phyloP scores from a whole-genome alignment of 148 eudicot genomes.

The Vaccinium macrocarpon region DNA sequence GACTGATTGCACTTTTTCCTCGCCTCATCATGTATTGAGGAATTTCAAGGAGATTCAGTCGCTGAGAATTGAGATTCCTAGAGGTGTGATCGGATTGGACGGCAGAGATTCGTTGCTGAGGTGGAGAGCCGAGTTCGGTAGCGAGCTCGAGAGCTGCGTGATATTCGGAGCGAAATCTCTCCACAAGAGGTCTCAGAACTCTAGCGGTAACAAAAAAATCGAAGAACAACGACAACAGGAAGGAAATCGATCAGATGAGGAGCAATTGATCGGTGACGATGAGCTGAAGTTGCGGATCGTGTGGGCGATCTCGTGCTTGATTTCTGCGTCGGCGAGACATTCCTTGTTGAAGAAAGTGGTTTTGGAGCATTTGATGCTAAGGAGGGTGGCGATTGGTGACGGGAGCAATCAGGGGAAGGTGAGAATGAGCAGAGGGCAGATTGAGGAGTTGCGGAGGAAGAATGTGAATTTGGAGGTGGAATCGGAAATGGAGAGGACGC shows the following conservation, averaged over 20 bases:
- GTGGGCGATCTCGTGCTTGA: slow-evolving; percentile 63
- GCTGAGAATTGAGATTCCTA: slow-evolving; percentile 44
- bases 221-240: neutral
- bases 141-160: slow-evolving; percentile 51
- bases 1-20: slow-evolving; percentile 13
- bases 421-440: slow-evolving; percentile 41
- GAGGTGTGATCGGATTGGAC: slow-evolving; percentile 29
- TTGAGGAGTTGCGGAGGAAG: slow-evolving; percentile 33
- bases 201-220: neutral
- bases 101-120: slow-evolving; percentile 34
- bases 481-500: slow-evolving; percentile 12
- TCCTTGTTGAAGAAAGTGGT: slow-evolving; percentile 46
- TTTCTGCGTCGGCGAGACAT: slow-evolving; percentile 65
- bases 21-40: slow-evolving; percentile 29
- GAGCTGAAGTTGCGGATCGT: slow-evolving; percentile 58
- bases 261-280: slow-evolving; percentile 24
- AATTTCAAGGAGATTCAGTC: slow-evolving; percentile 35
- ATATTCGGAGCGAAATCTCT: slow-evolving; percentile 47
- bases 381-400: slow-evolving; percentile 40
- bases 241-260: neutral
- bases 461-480: neutral
- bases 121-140: slow-evolving; percentile 71
- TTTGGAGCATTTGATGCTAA: slow-evolving; percentile 26
- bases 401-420: slow-evolving; percentile 56
- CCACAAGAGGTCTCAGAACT: neutral